Percentiles rank a stretch among this genome's conserved stretches.
Evolutionary conservation across 805 yeast genomes (phyloP).

Genomic region (Dipodascopsis tothii): DNA sequence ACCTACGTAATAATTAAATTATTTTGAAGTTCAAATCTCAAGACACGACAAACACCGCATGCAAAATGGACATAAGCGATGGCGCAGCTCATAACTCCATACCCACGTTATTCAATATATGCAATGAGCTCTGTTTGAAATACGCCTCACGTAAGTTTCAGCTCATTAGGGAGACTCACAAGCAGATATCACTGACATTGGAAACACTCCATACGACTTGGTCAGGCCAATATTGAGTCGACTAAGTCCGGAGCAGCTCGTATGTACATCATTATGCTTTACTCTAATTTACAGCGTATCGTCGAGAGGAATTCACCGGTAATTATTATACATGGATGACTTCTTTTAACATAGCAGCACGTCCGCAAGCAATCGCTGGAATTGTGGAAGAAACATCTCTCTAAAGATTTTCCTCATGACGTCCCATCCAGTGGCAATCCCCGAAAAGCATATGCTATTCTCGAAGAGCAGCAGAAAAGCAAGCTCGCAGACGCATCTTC

Average conservation of each 20-base stretch:
- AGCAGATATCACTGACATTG: slow-evolving; percentile 33
- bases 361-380: slow-evolving; percentile 27
- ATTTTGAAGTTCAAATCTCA: too few species aligned
- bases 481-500: slow-evolving; percentile 11
- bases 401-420: slow-evolving; percentile 30
- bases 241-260: slow-evolving; percentile 31
- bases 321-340: slow-evolving; percentile 1
- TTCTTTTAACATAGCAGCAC: slow-evolving; percentile 16
- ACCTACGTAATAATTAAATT: not conserved
- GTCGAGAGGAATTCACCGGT: slow-evolving; percentile 21
- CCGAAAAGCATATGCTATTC: slow-evolving; percentile 26
- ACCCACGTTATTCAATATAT: slow-evolving; percentile 17
- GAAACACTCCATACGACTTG: slow-evolving; percentile 34
- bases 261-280: slow-evolving; percentile 2
- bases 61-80: too few species aligned
- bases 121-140: slow-evolving; percentile 24
- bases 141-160: slow-evolving; percentile 23
- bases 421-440: slow-evolving; percentile 26
- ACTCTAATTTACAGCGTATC: not conserved
- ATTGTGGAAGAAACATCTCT: slow-evolving; percentile 31
- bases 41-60: too few species aligned
- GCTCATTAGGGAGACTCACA: not conserved
- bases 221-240: slow-evolving; percentile 32
- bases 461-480: slow-evolving; percentile 32
- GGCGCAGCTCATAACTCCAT: too few species aligned